These are phyloP conservation scores for Malassezia caprae DNA, from an alignment of 1,284 basidiomycete species.

Conservation along the genomic window DNA sequence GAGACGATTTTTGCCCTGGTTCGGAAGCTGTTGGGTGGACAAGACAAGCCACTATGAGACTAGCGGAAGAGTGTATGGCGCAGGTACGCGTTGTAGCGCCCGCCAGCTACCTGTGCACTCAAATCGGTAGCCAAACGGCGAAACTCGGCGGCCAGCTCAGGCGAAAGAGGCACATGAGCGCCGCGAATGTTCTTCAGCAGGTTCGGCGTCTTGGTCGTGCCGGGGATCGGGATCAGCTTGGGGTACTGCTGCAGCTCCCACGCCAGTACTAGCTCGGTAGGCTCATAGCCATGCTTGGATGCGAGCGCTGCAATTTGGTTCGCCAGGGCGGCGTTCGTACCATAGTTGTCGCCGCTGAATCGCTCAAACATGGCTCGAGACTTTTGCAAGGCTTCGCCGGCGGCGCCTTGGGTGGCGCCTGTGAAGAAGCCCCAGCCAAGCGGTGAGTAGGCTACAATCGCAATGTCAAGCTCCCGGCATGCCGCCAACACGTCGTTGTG, in stretches of 20 bases:
- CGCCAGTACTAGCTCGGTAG: slow-evolving; percentile 57
- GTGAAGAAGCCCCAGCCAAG: slow-evolving; percentile 54
- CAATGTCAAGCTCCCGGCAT: slow-evolving; percentile 52
- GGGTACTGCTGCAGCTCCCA: slow-evolving; percentile 55
- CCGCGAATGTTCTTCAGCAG: not conserved
- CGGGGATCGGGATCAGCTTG: slow-evolving; percentile 55
- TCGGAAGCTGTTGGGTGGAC: slow-evolving; percentile 2
- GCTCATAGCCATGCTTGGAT: slow-evolving; percentile 47
- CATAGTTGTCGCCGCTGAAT: slow-evolving; percentile 52
- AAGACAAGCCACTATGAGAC: not conserved
- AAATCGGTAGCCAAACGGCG: not conserved
- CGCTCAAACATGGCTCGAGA: slow-evolving; percentile 4
- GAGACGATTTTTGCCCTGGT: slow-evolving; percentile 1
- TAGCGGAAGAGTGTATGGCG: not conserved
- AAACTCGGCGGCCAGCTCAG: not conserved
- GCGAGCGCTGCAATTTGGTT: slow-evolving; percentile 49
- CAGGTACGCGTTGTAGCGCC: not conserved
- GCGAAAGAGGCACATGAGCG: not conserved
- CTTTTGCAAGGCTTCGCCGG: slow-evolving; percentile 28
- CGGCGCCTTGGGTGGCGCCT: slow-evolving; percentile 52
- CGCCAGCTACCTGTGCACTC: not conserved
- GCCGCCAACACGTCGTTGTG: slow-evolving; percentile 48
- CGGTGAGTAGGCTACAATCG: slow-evolving; percentile 57
- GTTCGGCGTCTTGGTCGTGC: slow-evolving; percentile 43
- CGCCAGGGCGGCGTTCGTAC: slow-evolving; percentile 55